Conservation (phyloP, 1,139 yeast species). For the Taphrina communis region DNA sequence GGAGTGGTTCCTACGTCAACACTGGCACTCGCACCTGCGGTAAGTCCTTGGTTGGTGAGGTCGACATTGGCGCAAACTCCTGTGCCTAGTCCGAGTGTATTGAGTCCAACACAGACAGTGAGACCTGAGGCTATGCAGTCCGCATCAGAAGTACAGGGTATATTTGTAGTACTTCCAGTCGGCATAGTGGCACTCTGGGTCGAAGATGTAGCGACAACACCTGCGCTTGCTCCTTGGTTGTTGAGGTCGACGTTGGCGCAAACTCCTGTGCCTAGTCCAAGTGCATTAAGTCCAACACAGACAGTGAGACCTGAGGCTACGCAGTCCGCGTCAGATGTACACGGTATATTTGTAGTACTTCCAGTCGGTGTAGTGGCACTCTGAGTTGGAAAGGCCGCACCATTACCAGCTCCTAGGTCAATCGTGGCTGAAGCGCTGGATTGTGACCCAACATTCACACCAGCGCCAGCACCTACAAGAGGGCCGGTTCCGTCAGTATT, state of each 20-base stretch:
- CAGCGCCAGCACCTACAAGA: neutral
- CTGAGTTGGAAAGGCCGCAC: neutral
- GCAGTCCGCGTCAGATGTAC: slow-evolving; percentile 3
- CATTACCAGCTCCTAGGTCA: neutral
- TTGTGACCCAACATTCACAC: neutral
- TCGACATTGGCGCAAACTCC: slow-evolving; percentile 6
- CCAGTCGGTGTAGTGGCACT: neutral
- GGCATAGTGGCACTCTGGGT: neutral
- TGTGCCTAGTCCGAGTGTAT: neutral
- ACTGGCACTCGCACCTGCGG: neutral
- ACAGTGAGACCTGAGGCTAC: neutral
- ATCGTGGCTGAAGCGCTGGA: neutral
- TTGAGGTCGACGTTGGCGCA: neutral
- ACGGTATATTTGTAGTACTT: neutral
- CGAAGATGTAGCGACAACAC: neutral
- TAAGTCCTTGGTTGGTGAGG: neutral
- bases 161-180: neutral
- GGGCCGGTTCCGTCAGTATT: neutral
- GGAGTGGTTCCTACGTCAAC: neutral
- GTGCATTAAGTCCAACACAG: neutral
- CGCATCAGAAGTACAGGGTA: neutral
- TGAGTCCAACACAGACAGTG: neutral
- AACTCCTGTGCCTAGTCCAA: neutral
- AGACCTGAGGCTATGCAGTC: slow-evolving; percentile 13
- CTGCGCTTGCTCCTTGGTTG: neutral